A percentile compares a stretch with the other conserved stretches of the same genome.
Evolutionary conservation across 106 monocot species (phyloP).

Genomic region (Dioscorea zingiberensis): DNA sequence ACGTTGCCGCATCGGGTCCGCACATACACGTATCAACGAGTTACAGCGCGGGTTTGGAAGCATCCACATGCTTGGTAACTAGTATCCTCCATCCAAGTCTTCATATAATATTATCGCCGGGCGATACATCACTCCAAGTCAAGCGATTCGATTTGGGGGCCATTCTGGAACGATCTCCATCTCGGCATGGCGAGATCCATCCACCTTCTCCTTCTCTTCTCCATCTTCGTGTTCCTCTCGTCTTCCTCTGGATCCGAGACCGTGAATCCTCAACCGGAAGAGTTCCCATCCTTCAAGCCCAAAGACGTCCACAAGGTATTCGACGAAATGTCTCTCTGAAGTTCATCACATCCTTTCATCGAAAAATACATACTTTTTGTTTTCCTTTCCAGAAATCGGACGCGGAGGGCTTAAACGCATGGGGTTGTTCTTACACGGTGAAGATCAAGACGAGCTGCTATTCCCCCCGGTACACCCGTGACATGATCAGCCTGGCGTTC

Average conservation of each 20-base stretch:
- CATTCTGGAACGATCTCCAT: too few species aligned
- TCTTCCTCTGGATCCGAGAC: background rate
- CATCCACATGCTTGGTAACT: too few species aligned
- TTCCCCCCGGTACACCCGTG: conserved; percentile 49
- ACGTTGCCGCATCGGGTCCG: too few species aligned
- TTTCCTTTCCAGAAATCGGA: background rate
- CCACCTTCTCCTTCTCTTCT: background rate
- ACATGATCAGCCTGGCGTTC: conserved; percentile 67
- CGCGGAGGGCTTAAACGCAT: background rate
- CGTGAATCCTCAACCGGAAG: conserved; percentile 14
- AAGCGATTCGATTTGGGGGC: too few species aligned
- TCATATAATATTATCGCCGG: too few species aligned
- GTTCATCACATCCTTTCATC: background rate
- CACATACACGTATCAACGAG: too few species aligned
- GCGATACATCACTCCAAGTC: too few species aligned
- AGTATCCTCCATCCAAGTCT: too few species aligned
- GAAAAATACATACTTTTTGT: background rate
- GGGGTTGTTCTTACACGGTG: conserved; percentile 63
- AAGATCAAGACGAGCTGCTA: conserved; percentile 82
- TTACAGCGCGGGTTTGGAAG: too few species aligned
- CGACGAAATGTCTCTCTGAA: background rate
- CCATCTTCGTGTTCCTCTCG: background rate
- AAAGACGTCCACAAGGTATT: conserved; percentile 10
- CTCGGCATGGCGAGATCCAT: background rate
- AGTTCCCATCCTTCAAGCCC: conserved; percentile 19